Evolutionary conservation across 768 basidiomycete species (phyloP).

Genomic region (Lentinula edodes): DNA sequence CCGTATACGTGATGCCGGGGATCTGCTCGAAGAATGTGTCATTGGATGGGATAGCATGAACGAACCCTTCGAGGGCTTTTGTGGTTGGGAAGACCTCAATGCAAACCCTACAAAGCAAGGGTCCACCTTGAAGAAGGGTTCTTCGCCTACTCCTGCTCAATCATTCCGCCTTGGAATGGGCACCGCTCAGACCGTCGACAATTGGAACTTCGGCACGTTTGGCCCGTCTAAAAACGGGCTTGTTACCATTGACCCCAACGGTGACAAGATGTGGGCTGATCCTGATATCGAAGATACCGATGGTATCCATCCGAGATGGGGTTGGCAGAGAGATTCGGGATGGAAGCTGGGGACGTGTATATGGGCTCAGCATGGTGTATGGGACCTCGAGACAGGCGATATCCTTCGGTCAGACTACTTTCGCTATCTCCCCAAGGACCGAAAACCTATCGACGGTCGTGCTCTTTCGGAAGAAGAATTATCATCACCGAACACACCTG

Average conservation of each 20-base stretch:
- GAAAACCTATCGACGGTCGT: background rate
- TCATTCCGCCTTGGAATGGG: conserved; percentile 88
- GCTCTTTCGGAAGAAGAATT: background rate
- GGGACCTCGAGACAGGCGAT: conserved; percentile 70
- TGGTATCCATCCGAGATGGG: conserved; percentile 66
- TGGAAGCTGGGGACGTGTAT: conserved; percentile 79
- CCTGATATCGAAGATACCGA: conserved; percentile 37
- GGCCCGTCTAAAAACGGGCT: conserved; percentile 72
- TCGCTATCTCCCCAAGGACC: conserved; percentile 30
- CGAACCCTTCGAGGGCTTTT: conserved; percentile 86
- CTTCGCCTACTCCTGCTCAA: conserved; percentile 81
- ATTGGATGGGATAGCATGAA: conserved; percentile 98
- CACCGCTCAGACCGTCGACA: conserved; percentile 70
- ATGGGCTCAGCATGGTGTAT: conserved; percentile 88
- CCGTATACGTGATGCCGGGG: conserved; percentile 67
- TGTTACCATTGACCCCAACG: conserved; percentile 83
- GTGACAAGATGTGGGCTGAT: conserved; percentile 72
- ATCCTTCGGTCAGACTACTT: conserved; percentile 78
- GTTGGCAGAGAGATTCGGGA: conserved; percentile 68
- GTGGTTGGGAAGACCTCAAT: conserved; percentile 61
- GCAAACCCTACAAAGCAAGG: conserved; percentile 61
- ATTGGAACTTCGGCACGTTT: conserved; percentile 73
- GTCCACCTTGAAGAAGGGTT: conserved; percentile 78
- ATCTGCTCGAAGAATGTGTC: conserved; percentile 78
- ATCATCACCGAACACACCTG: conserved; percentile 23